phyloP scores from a whole-genome alignment of 2,329 filamentous ascomycete species.

The Raffaelea albimanens region DNA sequence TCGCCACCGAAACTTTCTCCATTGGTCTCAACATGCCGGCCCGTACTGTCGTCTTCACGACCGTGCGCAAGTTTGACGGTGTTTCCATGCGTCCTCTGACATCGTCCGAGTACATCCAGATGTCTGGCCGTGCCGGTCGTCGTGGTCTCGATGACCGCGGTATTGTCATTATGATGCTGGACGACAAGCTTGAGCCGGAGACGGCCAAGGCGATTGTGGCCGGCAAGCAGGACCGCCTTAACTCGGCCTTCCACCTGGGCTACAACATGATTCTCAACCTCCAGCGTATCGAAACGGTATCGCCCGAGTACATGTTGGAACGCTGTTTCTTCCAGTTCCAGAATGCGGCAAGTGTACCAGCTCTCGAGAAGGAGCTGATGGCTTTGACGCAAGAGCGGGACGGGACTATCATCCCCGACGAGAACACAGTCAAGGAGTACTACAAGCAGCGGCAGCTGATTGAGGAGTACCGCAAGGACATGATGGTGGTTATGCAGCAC shows the following conservation, averaged over 20 bases:
- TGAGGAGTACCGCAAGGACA: constrained; percentile 74
- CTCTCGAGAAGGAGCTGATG: constrained; percentile 73
- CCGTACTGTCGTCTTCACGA: constrained; percentile 98
- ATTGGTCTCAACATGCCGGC: constrained; percentile 99
- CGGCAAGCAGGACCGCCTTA: constrained; percentile 91
- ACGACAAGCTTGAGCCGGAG: constrained; percentile 89
- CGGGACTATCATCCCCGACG: constrained; percentile 70
- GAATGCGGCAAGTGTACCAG: constrained; percentile 78
- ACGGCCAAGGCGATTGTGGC: constrained; percentile 93
- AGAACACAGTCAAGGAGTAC: constrained; percentile 85
- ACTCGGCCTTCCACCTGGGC: constrained; percentile 93
- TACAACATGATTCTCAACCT: constrained; percentile 99
- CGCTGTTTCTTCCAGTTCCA: constrained; percentile 98
- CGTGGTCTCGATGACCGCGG: constrained; percentile 94
- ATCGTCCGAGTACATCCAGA: constrained; percentile 94
- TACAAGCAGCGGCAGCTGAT: constrained; percentile 83
- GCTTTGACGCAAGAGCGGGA: constrained; percentile 68
- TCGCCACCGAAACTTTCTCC: constrained; percentile 97
- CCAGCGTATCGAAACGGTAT: constrained; percentile 96
- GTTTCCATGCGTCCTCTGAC: constrained; percentile 72
- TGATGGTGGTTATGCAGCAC: constrained; percentile 85
- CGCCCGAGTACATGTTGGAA: constrained; percentile 97
- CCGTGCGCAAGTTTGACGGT: constrained; percentile 91
- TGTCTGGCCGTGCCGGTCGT: constrained; percentile 94
- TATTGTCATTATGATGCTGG: constrained; percentile 99